Percentiles rank a stretch among this genome's conserved stretches.
Conservation (phyloP, 2,329 filamentous ascomycete species). For the Nigrograna mackinnonii region DNA sequence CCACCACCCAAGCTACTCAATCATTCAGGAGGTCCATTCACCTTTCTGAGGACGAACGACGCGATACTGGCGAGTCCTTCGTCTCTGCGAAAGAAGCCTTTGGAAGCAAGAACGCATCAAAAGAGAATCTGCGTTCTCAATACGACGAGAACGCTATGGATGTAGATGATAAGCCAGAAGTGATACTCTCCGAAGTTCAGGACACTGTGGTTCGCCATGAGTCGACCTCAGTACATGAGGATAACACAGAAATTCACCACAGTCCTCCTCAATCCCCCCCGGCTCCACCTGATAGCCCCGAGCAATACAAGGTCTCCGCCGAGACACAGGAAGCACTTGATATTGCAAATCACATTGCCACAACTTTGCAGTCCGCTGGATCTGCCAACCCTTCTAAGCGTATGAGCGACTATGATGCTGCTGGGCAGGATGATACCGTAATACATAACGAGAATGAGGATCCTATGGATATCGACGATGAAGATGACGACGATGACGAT, state of each 20-base stretch:
- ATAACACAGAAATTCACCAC: slow-evolving; percentile 19
- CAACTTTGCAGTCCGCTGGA: slow-evolving; percentile 21
- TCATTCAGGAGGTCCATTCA: slow-evolving; percentile 29
- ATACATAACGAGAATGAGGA: slow-evolving; percentile 37
- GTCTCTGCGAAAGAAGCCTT: slow-evolving; percentile 52
- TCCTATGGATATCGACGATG: slow-evolving; percentile 53
- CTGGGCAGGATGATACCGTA: slow-evolving; percentile 28
- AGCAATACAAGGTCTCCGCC: slow-evolving; percentile 34
- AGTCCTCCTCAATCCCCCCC: slow-evolving; percentile 20
- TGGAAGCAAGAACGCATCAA: slow-evolving; percentile 32
- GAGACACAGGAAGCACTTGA: slow-evolving; percentile 37
- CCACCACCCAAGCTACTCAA: slow-evolving; percentile 32
- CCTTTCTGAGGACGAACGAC: slow-evolving; percentile 24
- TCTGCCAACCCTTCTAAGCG: not conserved
- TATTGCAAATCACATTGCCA: slow-evolving; percentile 20
- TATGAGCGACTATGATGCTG: not conserved
- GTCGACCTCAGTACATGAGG: slow-evolving; percentile 15
- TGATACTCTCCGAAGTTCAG: slow-evolving; percentile 20
- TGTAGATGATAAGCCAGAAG: slow-evolving; percentile 29
- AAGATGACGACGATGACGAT: slow-evolving; percentile 50
- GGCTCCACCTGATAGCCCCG: slow-evolving; percentile 25
- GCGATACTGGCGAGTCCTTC: slow-evolving; percentile 49
- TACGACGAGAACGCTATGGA: slow-evolving; percentile 30
- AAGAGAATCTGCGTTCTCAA: slow-evolving; percentile 24
- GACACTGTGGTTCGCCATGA: slow-evolving; percentile 31